Evolutionary conservation across 441 rosid species (phyloP).

Genomic region (Pelargonium citronellum): DNA sequence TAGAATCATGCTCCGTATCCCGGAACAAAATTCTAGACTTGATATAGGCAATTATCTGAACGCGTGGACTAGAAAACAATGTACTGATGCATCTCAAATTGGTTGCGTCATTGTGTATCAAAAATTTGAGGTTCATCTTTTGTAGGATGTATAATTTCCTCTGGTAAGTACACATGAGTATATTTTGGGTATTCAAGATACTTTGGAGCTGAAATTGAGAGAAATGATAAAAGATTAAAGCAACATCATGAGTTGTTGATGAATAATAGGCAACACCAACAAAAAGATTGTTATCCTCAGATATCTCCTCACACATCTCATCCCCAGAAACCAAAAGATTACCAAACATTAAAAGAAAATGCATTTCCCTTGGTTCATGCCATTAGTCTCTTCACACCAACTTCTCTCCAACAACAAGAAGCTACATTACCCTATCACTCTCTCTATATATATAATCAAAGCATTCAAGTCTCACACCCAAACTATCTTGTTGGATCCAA

Average conservation of each 20-base stretch:
- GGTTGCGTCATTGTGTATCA: too few relatives aligned
- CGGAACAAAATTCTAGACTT: too few relatives aligned
- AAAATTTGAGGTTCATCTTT: too few relatives aligned
- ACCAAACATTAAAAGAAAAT: not conserved
- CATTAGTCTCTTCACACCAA: not conserved
- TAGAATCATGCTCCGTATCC: too few relatives aligned
- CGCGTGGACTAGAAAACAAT: too few relatives aligned
- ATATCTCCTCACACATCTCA: not conserved
- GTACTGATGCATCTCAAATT: too few relatives aligned
- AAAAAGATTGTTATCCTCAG: not conserved
- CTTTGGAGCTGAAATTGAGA: too few relatives aligned
- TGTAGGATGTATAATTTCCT: too few relatives aligned
- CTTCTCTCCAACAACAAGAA: not conserved
- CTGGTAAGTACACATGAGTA: too few relatives aligned
- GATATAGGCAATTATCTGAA: too few relatives aligned
- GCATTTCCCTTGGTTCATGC: not conserved
- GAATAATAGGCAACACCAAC: not conserved
- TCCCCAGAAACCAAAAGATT: not conserved
- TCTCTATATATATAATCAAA: not conserved
- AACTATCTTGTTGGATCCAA: not conserved
- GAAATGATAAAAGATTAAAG: not conserved
- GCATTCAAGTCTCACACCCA: not conserved
- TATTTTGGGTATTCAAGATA: too few relatives aligned
- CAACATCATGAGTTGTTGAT: not conserved
- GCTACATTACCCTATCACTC: not conserved